Conservation (phyloP, 2,329 filamentous ascomycete species). For the Sarocladium oryzae region DNA sequence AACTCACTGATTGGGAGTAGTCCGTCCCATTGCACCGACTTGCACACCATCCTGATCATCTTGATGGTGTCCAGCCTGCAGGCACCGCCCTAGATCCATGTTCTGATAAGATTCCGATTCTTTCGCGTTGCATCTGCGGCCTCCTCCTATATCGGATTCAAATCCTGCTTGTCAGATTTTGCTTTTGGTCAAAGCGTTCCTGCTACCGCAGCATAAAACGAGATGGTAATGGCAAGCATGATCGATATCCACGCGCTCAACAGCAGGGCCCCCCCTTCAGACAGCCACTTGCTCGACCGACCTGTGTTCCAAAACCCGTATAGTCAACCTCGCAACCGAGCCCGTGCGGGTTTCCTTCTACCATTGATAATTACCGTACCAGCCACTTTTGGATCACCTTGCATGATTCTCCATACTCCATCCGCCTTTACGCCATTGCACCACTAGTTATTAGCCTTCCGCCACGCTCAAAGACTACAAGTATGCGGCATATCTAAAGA, state of each 20-base stretch:
- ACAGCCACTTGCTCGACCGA: too few relatives aligned
- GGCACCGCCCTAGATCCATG: conserved; percentile 5
- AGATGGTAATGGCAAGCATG: too few relatives aligned
- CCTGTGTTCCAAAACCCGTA: too few relatives aligned
- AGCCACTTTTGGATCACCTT: background rate
- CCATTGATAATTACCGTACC: background rate
- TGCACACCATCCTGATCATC: background rate
- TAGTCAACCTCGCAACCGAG: too few relatives aligned
- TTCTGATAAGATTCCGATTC: conserved; percentile 2
- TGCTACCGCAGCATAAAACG: too few relatives aligned
- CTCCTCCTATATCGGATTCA: conserved; percentile 1
- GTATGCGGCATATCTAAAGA: background rate
- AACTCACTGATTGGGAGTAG: background rate
- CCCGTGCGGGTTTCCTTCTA: too few relatives aligned
- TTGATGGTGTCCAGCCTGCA: conserved; percentile 7
- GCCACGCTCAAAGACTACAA: background rate
- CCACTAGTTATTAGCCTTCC: background rate
- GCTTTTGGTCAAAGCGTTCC: too few relatives aligned
- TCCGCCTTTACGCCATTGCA: background rate
- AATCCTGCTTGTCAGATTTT: background rate
- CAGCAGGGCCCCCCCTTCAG: too few relatives aligned
- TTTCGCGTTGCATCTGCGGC: conserved; percentile 4
- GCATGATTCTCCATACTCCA: background rate
- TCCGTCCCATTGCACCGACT: too few relatives aligned
- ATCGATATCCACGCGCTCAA: too few relatives aligned